phyloP scores from a whole-genome alignment of 495 filamentous ascomycete species.

The Cudoniella acicularis region DNA sequence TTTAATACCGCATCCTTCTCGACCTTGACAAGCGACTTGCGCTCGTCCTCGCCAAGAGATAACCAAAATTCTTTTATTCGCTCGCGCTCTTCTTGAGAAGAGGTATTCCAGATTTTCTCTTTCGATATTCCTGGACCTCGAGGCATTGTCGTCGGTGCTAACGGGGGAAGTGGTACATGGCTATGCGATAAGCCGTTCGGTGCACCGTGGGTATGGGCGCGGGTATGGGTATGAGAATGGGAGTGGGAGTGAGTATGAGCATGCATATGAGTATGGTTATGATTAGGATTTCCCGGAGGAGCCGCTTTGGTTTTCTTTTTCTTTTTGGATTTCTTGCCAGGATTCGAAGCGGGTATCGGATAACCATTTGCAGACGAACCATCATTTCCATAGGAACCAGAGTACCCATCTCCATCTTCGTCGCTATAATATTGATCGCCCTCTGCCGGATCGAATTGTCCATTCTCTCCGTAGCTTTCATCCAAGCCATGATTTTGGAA shows the following conservation, averaged over 20 bases:
- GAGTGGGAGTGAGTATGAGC: slow-evolving; percentile 6
- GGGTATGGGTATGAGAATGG: background rate
- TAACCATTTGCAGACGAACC: slow-evolving; percentile 26
- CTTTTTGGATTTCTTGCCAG: slow-evolving; percentile 59
- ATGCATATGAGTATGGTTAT: slow-evolving; percentile 10
- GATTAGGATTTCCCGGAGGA: background rate
- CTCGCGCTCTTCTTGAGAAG: slow-evolving; percentile 86
- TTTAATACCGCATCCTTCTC: slow-evolving; percentile 97
- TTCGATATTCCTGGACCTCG: slow-evolving; percentile 50
- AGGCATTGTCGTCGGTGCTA: slow-evolving; percentile 32
- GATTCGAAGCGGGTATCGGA: slow-evolving; percentile 21
- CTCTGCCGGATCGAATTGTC: slow-evolving; percentile 30
- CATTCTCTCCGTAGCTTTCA: slow-evolving; percentile 16
- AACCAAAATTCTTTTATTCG: slow-evolving; percentile 99
- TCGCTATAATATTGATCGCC: slow-evolving; percentile 44
- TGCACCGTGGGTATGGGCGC: slow-evolving; percentile 19
- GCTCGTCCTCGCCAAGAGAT: slow-evolving; percentile 89
- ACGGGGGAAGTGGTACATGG: slow-evolving; percentile 19
- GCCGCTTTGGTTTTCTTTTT: slow-evolving; percentile 51
- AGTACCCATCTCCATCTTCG: slow-evolving; percentile 39
- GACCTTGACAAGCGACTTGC: slow-evolving; percentile 90
- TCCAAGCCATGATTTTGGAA: slow-evolving; percentile 23
- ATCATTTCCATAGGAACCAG: slow-evolving; percentile 34
- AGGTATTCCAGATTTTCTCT: slow-evolving; percentile 97
- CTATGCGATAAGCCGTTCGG: slow-evolving; percentile 26